phyloP scores from a whole-genome alignment of 2,329 filamentous ascomycete species.

The Cladophialophora bantiana region DNA sequence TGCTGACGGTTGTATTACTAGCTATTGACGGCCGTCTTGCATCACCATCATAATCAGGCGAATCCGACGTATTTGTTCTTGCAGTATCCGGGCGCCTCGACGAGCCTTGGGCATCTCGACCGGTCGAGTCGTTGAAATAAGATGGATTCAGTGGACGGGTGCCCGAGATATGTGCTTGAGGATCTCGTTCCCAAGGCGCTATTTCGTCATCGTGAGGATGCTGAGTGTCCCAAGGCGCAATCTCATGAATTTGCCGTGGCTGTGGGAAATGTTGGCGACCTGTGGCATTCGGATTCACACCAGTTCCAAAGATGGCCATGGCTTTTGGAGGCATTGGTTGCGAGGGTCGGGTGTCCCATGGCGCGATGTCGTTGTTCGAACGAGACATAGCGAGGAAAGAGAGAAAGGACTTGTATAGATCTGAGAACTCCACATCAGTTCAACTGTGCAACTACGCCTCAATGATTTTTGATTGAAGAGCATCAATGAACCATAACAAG shows the following conservation, averaged over 20 bases:
- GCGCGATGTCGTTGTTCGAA: conserved; percentile 20
- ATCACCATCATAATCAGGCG: conserved; percentile 69
- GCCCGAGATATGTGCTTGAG: conserved; percentile 37
- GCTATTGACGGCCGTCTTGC: conserved; percentile 85
- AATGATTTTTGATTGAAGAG: background rate
- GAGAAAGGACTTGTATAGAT: conserved; percentile 4
- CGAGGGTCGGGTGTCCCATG: conserved; percentile 15
- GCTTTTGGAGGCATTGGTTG: conserved; percentile 22
- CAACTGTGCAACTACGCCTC: conserved; percentile 17
- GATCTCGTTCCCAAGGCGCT: conserved; percentile 43
- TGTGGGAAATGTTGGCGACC: conserved; percentile 32
- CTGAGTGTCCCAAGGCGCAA: conserved; percentile 44
- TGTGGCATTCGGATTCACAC: conserved; percentile 39
- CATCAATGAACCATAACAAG: background rate
- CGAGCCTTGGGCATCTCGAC: conserved; percentile 65
- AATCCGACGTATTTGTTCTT: conserved; percentile 63
- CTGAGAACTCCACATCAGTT: conserved; percentile 18
- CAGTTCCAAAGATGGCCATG: conserved; percentile 34
- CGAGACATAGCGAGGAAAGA: conserved; percentile 5
- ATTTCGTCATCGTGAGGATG: conserved; percentile 42
- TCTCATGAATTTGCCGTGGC: conserved; percentile 38
- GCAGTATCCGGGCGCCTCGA: conserved; percentile 67
- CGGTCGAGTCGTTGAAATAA: conserved; percentile 33
- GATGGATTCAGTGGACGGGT: conserved; percentile 37
- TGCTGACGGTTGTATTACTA: conserved; percentile 85